Percentiles rank a stretch among this genome's conserved stretches.
Evolutionary conservation across 2,329 filamentous ascomycete species (phyloP).

Genomic region (Paraconiothyrium sp.): DNA sequence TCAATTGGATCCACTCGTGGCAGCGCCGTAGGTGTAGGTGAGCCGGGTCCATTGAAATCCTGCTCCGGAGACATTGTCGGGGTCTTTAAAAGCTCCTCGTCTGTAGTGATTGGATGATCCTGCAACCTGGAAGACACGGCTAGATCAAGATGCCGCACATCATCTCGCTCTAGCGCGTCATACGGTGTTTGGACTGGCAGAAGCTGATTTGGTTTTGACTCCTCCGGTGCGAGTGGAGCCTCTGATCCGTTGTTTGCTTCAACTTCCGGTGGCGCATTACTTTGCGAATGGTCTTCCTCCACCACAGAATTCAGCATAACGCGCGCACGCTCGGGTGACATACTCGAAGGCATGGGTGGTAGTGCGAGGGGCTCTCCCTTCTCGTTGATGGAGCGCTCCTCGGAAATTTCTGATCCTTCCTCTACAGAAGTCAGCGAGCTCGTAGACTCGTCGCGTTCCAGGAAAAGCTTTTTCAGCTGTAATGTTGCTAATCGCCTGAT

Average conservation of each 20-base stretch:
- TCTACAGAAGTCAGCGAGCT: slow-evolving; percentile 77
- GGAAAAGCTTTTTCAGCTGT: slow-evolving; percentile 93
- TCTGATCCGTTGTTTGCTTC: slow-evolving; percentile 16
- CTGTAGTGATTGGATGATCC: slow-evolving; percentile 25
- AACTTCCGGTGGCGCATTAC: slow-evolving; percentile 25
- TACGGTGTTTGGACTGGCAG: slow-evolving; percentile 41
- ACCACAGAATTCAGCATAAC: slow-evolving; percentile 72
- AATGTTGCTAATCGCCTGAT: slow-evolving; percentile 90
- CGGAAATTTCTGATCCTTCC: slow-evolving; percentile 63
- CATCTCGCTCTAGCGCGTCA: slow-evolving; percentile 58
- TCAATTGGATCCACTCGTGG: slow-evolving; percentile 49
- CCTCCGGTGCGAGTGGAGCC: slow-evolving; percentile 22
- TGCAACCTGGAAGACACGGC: slow-evolving; percentile 59
- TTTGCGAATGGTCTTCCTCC: slow-evolving; percentile 64
- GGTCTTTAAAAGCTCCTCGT: slow-evolving; percentile 39
- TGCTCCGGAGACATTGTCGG: slow-evolving; percentile 36
- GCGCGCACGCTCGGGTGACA: slow-evolving; percentile 70
- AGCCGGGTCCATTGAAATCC: slow-evolving; percentile 32
- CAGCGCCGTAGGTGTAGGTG: slow-evolving; percentile 40
- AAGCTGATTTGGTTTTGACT: slow-evolving; percentile 23
- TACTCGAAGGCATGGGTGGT: slow-evolving; percentile 49
- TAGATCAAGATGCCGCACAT: slow-evolving; percentile 70
- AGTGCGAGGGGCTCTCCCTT: slow-evolving; percentile 39
- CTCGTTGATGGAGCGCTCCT: slow-evolving; percentile 43
- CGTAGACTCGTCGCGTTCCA: slow-evolving; percentile 83